These are phyloP conservation scores for Eucalyptus globulus DNA, from an alignment of 345 rosid species.

Conservation along the genomic window DNA sequence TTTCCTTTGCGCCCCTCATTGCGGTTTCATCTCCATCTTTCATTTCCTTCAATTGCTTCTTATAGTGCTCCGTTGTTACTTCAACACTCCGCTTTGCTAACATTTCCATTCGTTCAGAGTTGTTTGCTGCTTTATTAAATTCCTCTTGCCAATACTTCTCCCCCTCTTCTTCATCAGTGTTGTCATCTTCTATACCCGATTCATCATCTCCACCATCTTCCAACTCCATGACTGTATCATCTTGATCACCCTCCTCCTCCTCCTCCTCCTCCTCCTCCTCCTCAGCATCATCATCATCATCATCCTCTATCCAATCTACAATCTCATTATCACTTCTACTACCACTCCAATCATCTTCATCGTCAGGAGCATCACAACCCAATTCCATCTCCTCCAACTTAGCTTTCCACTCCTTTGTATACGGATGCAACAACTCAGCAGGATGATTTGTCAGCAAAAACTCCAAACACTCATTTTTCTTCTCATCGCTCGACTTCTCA, in stretches of 20 bases:
- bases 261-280: slow-evolving; percentile 8
- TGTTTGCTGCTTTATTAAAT: slow-evolving; percentile 47
- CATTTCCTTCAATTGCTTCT: slow-evolving; percentile 31
- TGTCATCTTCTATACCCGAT: neutral
- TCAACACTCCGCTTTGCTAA: slow-evolving; percentile 52
- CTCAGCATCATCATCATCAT: slow-evolving; percentile 1
- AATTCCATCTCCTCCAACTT: slow-evolving; percentile 91
- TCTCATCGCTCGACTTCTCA: slow-evolving; percentile 68
- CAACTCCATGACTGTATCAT: slow-evolving; percentile 26
- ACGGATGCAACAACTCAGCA: slow-evolving; percentile 65
- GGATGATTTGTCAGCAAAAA: slow-evolving; percentile 80
- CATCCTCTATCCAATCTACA: slow-evolving; percentile 17
- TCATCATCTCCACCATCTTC: neutral
- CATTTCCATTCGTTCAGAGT: slow-evolving; percentile 70
- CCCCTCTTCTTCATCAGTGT: neutral
- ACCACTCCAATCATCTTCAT: slow-evolving; percentile 42
- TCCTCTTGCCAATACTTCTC: slow-evolving; percentile 58
- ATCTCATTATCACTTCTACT: slow-evolving; percentile 6
- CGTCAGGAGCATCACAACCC: slow-evolving; percentile 97
- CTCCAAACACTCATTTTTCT: slow-evolving; percentile 57
- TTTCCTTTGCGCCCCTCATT: slow-evolving; percentile 46
- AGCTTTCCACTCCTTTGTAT: slow-evolving; percentile 88
- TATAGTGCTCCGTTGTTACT: slow-evolving; percentile 26
- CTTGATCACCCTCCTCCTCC: slow-evolving; percentile 22
- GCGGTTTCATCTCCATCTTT: slow-evolving; percentile 60